Base-by-base conservation (phyloP, 2,329 filamentous ascomycete species). In the Purpureocillium lavendulum region DNA sequence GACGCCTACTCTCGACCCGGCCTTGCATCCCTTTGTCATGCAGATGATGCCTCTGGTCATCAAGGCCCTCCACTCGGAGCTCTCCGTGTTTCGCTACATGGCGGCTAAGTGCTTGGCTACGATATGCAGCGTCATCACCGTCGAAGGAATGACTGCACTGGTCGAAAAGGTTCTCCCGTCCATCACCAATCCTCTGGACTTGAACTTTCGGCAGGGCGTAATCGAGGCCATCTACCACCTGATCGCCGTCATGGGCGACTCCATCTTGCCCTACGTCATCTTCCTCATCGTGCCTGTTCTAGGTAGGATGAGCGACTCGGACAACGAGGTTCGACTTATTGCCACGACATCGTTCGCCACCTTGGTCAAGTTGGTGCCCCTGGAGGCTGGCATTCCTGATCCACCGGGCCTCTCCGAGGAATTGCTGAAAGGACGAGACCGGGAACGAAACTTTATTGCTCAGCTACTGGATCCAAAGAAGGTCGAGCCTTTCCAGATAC, bases 261-360 rank as follows among this genome's bases (percentile, higher is more conserved):
- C 79, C 30, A 98, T 98, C 41, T 66, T 98, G 24, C 92, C 94
- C 3, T 98, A 98, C 55, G 92, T 98, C 46, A 96, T 98, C 53
- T 98, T 98, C 77, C 77, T 98, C 48, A 94, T 98, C 43, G 94
- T 97, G 11, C 92, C 92, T 12, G 92, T 98, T 4, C 74, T 98
- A 37, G 92, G 92, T 39, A 82, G 92, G 33, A 98, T 98, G 92
- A 97, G 92, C 57, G 92, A 98, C 59, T 94, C 90, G 0, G 90
- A 98, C 57, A 90, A 94, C 47, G 92, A 97, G 56, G 85, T 98
- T 39, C 83, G 92, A 39, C 74, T 97, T 7, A 84, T 98, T 40
- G 88, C 92, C 4, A 98, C 92, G 0, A 98, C 92, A 0, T 94
- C 92, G 2, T 98, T 98, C 56, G 92, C 92, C 2, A 97, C 92